Evolutionary conservation across 1,284 basidiomycete species (phyloP).

Genomic region (Pholiota adiposa): DNA sequence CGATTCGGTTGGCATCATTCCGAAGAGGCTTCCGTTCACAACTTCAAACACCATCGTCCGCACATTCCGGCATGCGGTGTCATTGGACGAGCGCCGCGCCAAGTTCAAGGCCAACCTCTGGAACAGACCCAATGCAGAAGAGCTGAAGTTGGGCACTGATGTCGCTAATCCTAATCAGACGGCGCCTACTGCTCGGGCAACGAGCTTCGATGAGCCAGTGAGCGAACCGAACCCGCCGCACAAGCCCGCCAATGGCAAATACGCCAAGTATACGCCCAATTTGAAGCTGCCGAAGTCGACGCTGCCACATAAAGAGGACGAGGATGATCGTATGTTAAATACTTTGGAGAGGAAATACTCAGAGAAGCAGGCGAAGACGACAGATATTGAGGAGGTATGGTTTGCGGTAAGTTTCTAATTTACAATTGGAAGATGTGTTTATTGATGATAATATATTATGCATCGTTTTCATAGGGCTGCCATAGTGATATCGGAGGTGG

Average conservation of each 20-base stretch:
- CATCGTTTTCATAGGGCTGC: conserved; percentile 31
- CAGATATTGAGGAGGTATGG: conserved; percentile 58
- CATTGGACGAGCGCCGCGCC: conserved; percentile 59
- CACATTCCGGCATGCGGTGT: conserved; percentile 55
- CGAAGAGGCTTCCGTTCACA: conserved; percentile 58
- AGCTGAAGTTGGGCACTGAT: conserved; percentile 8
- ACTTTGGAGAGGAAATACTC: conserved; percentile 33
- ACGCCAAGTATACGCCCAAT: conserved; percentile 1
- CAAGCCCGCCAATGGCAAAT: background rate
- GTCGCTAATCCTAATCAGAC: background rate
- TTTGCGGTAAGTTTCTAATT: conserved; percentile 42
- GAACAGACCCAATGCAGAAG: conserved; percentile 32
- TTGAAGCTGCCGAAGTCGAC: conserved; percentile 25
- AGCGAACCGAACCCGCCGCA: background rate
- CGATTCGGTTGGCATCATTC: conserved; percentile 54
- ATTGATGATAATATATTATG: no score
- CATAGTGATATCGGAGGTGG: conserved; percentile 55
- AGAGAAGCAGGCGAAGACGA: conserved; percentile 30
- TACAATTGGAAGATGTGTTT: background rate
- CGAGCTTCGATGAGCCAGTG: background rate
- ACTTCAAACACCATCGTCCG: conserved; percentile 46
- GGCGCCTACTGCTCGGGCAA: background rate
- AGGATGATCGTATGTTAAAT: conserved; percentile 26
- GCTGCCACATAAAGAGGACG: conserved; percentile 30
- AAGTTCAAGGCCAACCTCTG: conserved; percentile 55